Evolutionary conservation across 768 basidiomycete genomes (phyloP).

Genomic region (Termitomyces sp.): DNA sequence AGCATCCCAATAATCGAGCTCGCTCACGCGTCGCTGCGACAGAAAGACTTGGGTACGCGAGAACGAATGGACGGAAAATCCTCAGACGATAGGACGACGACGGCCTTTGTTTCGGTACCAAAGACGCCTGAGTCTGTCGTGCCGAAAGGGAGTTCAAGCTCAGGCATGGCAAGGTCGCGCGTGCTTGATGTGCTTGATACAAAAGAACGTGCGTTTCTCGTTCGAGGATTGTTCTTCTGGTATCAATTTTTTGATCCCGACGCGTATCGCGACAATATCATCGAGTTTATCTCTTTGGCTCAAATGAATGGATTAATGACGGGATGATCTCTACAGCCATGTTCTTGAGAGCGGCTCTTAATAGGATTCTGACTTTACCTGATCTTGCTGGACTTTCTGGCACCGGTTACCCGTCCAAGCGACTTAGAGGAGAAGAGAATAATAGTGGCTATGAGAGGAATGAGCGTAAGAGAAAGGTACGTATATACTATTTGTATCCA

Average conservation of each 20-base stretch:
- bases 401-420: neutral
- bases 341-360: conserved; percentile 30
- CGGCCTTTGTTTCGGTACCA: conserved; percentile 16
- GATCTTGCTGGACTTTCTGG: conserved; percentile 38
- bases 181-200: conserved; percentile 37
- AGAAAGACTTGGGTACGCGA: neutral
- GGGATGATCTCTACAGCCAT: conserved; percentile 20
- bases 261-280: neutral
- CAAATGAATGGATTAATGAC: neutral
- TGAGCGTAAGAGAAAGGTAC: conserved; percentile 3
- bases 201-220: conserved; percentile 34
- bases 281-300: neutral
- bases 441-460: neutral
- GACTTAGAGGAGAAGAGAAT: neutral
- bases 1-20: neutral
- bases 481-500: neutral
- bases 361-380: conserved; percentile 37
- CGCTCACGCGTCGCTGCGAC: neutral
- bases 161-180: conserved; percentile 25
- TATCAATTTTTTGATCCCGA: neutral
- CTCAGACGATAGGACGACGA: neutral
- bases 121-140: conserved; percentile 17
- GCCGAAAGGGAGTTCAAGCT: conserved; percentile 2
- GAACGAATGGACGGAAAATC: neutral
- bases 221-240: neutral